Evolutionary conservation across 495 filamentous ascomycete genomes (phyloP).

Genomic region (Talaromyces trachyspermus): DNA sequence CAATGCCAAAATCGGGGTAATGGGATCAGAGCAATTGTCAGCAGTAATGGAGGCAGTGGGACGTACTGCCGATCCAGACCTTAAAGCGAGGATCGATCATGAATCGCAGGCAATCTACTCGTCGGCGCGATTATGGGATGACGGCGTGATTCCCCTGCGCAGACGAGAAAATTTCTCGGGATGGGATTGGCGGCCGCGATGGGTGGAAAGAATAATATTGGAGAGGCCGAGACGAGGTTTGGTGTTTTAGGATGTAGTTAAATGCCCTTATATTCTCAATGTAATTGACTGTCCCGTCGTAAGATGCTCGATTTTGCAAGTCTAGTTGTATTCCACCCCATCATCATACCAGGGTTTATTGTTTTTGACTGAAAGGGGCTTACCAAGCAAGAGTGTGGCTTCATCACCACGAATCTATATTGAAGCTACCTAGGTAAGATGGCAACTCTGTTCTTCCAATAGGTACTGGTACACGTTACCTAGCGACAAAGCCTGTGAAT

Average conservation of each 20-base stretch:
- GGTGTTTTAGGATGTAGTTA: constrained; percentile 86
- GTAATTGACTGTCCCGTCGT: no score
- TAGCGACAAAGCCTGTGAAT: no score
- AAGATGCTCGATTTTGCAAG: no score
- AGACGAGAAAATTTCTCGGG: constrained; percentile 78
- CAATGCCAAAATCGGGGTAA: constrained; percentile 88
- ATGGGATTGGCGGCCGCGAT: constrained; percentile 73
- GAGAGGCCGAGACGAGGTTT: constrained; percentile 64
- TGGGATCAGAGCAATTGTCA: constrained; percentile 90
- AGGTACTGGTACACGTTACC: no score
- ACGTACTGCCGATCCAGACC: constrained; percentile 68
- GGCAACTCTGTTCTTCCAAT: no score
- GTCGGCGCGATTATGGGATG: constrained; percentile 88
- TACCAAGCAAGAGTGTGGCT: no score
- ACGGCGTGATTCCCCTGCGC: constrained; percentile 88
- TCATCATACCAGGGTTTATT: no score
- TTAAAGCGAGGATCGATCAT: constrained; percentile 78
- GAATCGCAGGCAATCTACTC: constrained; percentile 89
- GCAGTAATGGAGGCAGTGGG: constrained; percentile 94
- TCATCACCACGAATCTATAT: no score
- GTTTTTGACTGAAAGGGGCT: no score
- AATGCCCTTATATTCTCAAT: no score
- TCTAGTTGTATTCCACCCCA: no score
- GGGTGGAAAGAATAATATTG: constrained; percentile 52
- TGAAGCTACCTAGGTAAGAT: no score